phyloP scores from a whole-genome alignment of 139 green algal species.

The Auxenochlorella pyrenoidosa region DNA sequence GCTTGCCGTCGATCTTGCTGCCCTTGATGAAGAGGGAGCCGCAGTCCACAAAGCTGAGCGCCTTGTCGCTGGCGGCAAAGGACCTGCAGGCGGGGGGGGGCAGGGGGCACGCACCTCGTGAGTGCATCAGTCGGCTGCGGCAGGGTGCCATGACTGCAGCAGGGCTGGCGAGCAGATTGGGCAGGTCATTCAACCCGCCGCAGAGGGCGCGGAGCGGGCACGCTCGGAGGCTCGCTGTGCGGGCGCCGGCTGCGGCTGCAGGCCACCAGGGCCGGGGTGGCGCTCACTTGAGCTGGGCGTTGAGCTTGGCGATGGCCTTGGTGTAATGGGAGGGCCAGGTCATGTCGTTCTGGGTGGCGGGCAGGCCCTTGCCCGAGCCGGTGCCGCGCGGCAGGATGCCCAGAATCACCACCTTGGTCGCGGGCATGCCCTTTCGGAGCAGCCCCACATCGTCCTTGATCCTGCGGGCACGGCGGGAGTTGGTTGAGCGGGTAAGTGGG shows the following conservation, averaged over 20 bases:
- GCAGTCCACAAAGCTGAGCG: conserved; percentile 19
- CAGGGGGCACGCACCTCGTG: not conserved
- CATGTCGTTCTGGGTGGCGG: not conserved
- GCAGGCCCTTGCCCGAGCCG: conserved; percentile 11
- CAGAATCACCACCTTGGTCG: not conserved
- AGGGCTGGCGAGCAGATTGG: too few species aligned
- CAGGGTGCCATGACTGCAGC: too few species aligned
- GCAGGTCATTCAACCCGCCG: too few species aligned
- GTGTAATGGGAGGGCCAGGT: conserved; percentile 20
- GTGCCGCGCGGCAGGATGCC: conserved; percentile 30
- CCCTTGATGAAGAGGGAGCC: not conserved
- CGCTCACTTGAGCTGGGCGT: conserved; percentile 1
- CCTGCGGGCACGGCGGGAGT: not conserved
- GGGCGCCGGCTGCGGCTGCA: not conserved
- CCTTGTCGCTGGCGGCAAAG: not conserved
- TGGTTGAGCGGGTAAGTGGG: not conserved
- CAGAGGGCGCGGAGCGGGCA: too few species aligned
- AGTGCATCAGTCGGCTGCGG: not conserved
- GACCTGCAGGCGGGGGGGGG: not conserved
- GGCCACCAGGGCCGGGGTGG: not conserved
- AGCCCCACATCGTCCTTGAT: conserved; percentile 1
- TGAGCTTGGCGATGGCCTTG: conserved; percentile 8
- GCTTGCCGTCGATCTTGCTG: not conserved
- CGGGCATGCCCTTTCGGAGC: conserved; percentile 5
- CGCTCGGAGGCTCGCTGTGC: too few species aligned